Base-by-base conservation (phyloP, 1,139 yeast species). In the Suzukiozyma palmioleophila region DNA sequence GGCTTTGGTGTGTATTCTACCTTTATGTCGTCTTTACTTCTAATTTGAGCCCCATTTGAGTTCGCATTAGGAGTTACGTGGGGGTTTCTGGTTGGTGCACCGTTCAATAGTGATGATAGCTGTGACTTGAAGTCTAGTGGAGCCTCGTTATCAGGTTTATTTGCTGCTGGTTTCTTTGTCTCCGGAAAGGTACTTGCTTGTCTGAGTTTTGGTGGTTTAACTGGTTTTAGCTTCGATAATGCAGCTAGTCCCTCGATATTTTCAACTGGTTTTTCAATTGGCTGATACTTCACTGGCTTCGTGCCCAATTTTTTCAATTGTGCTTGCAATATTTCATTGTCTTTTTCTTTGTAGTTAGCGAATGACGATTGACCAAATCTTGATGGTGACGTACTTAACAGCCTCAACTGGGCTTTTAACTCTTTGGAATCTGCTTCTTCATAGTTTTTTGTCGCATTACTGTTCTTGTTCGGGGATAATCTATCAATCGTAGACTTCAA, bases 21-120 rank as follows among this genome's bases (percentile, higher is more conserved):
- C 3, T 15, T 26, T 8, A 38, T 34, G 12, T 37, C 25, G 6
- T 21, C 27, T 12, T 39, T 32, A 56, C 42, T 32, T 41, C 66
- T 72, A 0, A 95, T 95, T 29, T 80, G 69, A 46, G 84, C 71
- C 52, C 95, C 67, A 54, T 75, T 81, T 2, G 95, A 95, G 0
- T 95, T 95, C 51, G 73, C 79, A 4, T 89, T 65, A 45, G 95
- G 66, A 1, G 63, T 50, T 55, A 83, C 85, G 35, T 75, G 84
- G 9, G 77, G 63, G 52, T 85, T 92, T 0, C 62, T 65, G 42
- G 84, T 62, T 30, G 26, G 24, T 33, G 46, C 44, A 5, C 48
- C 46, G 21, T 48, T 37, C 16, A 50, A 41, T 1, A 50, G 40
- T 2, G 47, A 38, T n/a, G 49, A 45, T 31, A 50, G 36, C 6